These are phyloP conservation scores for Zopfia rhizophila DNA, from an alignment of 2,329 filamentous ascomycete species.

Conservation along the genomic window DNA sequence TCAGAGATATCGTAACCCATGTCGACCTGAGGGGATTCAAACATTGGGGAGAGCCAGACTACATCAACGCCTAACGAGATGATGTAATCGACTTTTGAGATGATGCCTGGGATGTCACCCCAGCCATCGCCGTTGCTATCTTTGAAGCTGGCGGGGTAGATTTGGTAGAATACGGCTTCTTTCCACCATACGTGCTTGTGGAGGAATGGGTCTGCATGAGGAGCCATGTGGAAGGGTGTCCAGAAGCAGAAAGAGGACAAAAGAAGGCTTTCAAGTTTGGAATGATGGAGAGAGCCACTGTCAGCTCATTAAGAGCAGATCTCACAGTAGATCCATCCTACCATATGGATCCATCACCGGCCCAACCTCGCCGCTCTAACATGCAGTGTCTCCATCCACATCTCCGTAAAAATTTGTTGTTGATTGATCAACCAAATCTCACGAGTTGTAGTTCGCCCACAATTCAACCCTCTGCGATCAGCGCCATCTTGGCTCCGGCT, in stretches of 20 bases:
- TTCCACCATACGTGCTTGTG: constrained; percentile 57
- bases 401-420: too few relatives aligned
- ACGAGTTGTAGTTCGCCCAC: constrained; percentile 13
- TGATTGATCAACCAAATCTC: constrained; percentile 9
- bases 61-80: constrained; percentile 68
- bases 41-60: constrained; percentile 75
- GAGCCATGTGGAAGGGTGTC: constrained; percentile 29
- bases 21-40: constrained; percentile 71
- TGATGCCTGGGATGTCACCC: constrained; percentile 72
- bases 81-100: constrained; percentile 68
- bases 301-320: too few relatives aligned
- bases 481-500: constrained; percentile 34
- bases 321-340: constrained; percentile 1
- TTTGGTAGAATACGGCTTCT: constrained; percentile 56
- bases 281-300: background rate
- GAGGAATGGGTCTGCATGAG: constrained; percentile 30
- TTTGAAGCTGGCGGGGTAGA: constrained; percentile 59
- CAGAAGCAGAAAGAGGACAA: background rate
- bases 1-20: constrained; percentile 78
- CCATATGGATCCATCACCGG: constrained; percentile 15
- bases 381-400: constrained; percentile 5
- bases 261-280: background rate
- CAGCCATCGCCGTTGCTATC: constrained; percentile 68
- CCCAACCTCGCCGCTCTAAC: constrained; percentile 5
- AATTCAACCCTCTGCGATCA: constrained; percentile 14